These are phyloP conservation scores for Pseudognaphalium luteoalbum DNA, from an alignment of 129 eudicot genomes.

Conservation along the genomic window DNA sequence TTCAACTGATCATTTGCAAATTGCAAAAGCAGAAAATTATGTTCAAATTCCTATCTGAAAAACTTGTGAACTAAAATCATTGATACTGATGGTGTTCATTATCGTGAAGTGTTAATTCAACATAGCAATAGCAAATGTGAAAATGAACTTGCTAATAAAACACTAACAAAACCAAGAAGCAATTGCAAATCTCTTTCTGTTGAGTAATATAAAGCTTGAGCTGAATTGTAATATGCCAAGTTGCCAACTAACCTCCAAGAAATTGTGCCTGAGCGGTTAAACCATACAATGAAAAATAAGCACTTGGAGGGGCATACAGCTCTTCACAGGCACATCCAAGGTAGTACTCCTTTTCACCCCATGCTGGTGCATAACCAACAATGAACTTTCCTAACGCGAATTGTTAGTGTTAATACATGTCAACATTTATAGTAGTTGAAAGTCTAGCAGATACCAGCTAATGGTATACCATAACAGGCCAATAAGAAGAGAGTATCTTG, in stretches of 20 bases:
- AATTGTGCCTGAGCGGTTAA: slow-evolving; percentile 73
- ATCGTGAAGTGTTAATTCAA: background rate
- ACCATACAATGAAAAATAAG: slow-evolving; percentile 73
- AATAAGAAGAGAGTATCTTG: background rate
- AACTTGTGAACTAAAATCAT: background rate
- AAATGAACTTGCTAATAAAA: background rate
- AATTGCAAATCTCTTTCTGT: background rate
- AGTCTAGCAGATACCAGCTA: background rate
- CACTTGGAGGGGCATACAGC: slow-evolving; percentile 88
- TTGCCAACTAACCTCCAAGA: slow-evolving; percentile 65
- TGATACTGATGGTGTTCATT: background rate
- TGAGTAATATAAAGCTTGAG: slow-evolving; percentile 8
- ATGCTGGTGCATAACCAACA: slow-evolving; percentile 65
- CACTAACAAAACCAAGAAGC: background rate
- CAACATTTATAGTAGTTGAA: background rate
- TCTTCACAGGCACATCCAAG: slow-evolving; percentile 85
- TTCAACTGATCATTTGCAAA: background rate
- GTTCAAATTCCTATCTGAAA: background rate
- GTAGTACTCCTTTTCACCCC: slow-evolving; percentile 84
- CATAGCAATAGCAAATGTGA: background rate
- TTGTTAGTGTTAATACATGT: background rate
- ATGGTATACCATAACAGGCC: background rate
- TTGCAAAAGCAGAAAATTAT: background rate
- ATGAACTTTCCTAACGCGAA: slow-evolving; percentile 64
- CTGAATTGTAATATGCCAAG: slow-evolving; percentile 4